Conservation (phyloP, 257 asterid species). For the Cordia subcordata region DNA sequence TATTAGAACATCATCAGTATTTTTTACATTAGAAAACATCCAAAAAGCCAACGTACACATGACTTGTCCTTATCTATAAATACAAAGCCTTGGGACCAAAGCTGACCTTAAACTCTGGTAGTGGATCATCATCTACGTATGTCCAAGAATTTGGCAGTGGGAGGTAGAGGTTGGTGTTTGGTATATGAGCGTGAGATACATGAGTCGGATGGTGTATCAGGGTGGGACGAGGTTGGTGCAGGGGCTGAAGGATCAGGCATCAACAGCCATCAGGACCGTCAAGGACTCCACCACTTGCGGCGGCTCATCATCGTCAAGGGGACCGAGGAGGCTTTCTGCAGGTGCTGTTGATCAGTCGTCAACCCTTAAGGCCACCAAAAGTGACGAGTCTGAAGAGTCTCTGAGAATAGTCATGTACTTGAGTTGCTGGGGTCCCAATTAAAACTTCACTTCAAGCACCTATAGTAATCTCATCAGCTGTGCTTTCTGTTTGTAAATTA, state of each 20-base stretch:
- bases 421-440: conserved; percentile 69
- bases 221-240: conserved; percentile 38
- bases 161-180: too few relatives aligned
- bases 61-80: background rate
- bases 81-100: too few relatives aligned
- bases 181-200: background rate
- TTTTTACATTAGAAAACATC: background rate
- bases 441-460: too few relatives aligned
- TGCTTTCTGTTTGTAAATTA: too few relatives aligned
- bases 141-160: too few relatives aligned
- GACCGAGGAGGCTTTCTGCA: conserved; percentile 27
- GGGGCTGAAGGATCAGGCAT: conserved; percentile 43
- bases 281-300: conserved; percentile 21
- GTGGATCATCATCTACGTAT: too few relatives aligned
- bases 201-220: conserved; percentile 30
- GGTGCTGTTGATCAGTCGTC: conserved; percentile 30
- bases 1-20: too few relatives aligned
- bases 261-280: conserved; percentile 21
- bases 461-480: too few relatives aligned
- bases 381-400: conserved; percentile 47
- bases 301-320: conserved; percentile 18
- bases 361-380: conserved; percentile 11
- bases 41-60: background rate
- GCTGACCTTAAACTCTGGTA: too few relatives aligned
- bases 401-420: conserved; percentile 57